A percentile compares a stretch with the other conserved stretches of the same genome.
These are phyloP conservation scores for Isoetes engelmannii DNA, from an alignment of 83 land plant genomes.

Conservation along the genomic window DNA sequence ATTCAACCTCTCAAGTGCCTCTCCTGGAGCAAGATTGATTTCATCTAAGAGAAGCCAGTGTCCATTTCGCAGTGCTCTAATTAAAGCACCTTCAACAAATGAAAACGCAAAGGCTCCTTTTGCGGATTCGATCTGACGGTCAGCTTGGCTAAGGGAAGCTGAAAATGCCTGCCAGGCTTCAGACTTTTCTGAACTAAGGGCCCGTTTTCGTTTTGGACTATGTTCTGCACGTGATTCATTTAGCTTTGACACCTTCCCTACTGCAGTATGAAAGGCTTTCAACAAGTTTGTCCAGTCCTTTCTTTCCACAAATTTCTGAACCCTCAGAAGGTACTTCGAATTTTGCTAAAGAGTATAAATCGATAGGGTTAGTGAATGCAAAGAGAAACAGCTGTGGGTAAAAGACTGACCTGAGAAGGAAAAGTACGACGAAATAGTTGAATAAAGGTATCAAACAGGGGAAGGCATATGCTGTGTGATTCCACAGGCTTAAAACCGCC, in stretches of 20 bases:
- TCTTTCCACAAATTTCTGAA: conserved; percentile 38
- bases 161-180: conserved; percentile 60
- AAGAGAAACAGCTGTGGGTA: background rate
- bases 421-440: conserved; percentile 55
- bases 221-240: conserved; percentile 10
- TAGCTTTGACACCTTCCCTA: conserved; percentile 29
- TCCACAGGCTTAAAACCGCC: conserved; percentile 95
- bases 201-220: conserved; percentile 52
- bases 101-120: conserved; percentile 62
- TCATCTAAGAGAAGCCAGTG: conserved; percentile 95
- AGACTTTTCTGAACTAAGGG: conserved; percentile 35
- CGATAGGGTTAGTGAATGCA: background rate
- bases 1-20: conserved; percentile 76
- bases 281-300: conserved; percentile 62
- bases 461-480: conserved; percentile 56
- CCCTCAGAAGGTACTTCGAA: conserved; percentile 26
- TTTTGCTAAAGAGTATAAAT: conserved; percentile 39
- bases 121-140: conserved; percentile 49
- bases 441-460: conserved; percentile 61
- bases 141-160: conserved; percentile 37
- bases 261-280: conserved; percentile 41
- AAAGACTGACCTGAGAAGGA: conserved; percentile 47
- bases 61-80: conserved; percentile 74
- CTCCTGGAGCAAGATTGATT: conserved; percentile 86
- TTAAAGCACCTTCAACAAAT: conserved; percentile 87